Base-by-base conservation (phyloP, 768 basidiomycete species). In the Xanthoconium purpureum region DNA sequence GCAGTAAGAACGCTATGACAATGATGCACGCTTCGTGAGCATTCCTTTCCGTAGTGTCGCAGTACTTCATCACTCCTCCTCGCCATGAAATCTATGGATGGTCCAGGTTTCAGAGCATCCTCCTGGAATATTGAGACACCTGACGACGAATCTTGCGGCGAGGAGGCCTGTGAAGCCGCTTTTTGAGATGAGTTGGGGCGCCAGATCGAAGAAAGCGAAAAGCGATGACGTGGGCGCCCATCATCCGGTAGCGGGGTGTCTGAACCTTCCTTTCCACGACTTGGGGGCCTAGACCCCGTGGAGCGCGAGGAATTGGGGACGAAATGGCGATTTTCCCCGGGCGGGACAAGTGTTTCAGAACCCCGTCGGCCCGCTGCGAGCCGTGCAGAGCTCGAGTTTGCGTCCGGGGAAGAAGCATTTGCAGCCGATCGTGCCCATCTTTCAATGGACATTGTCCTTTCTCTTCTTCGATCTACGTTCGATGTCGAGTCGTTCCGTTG, bases 51-150 rank as follows among this genome's bases (percentile, higher is more conserved):
- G n/a, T 58, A 66, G 14, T 68, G 69, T 42, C 71, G 66, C 53
- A 70, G 62, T 13, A 66, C 79, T 60, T 84, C 84, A 57, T 79
- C 82, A 62, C 83, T 84, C 47, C 69, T 57, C 50, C 69, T 64
- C 17, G 66, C 59, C 45, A 56, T 57, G 40, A 70, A 58, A 54
- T 71, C 69, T 3, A 59, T 30, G 10, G 66, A 48, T 3, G 58
- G 52, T 4, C 66, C 60, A 30, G 55, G 58, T 32, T 63, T 62
- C 18, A 60, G 20, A 20, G 58, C 47, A 29, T 56, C 63, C 5
- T 60, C 62, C 24, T 59, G 70, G 54, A 32, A 75, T 59, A 60
- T 60, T 42, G 60, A 75, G 56, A 61, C 67, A 43, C 57, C 70
- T 47, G 58, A 71, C 60, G 59, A 79, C 59, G 55, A 74, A 53